A percentile compares a stretch with the other conserved stretches of the same genome.
Conservation (phyloP, 768 basidiomycete species). For the Lanmaoa pseudosensibilis region DNA sequence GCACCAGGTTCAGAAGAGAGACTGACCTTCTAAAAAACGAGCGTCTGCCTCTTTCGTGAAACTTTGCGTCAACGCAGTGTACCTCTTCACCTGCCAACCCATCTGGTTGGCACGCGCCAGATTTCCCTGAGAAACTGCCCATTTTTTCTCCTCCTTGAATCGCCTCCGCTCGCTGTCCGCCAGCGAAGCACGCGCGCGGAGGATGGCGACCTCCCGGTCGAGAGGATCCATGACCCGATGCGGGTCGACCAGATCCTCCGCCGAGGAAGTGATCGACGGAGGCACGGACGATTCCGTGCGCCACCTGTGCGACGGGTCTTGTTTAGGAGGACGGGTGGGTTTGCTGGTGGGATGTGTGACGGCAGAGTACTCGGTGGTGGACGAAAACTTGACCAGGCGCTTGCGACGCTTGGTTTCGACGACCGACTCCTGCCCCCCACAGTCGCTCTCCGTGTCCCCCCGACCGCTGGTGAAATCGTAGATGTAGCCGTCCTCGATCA, state of each 20-base stretch:
- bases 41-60: constrained; percentile 77
- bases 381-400: constrained; percentile 48
- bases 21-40: constrained; percentile 61
- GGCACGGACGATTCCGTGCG: constrained; percentile 35
- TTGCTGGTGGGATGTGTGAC: constrained; percentile 18
- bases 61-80: constrained; percentile 76
- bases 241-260: constrained; percentile 63
- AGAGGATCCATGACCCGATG: constrained; percentile 57
- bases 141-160: constrained; percentile 84
- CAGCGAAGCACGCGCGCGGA: constrained; percentile 74
- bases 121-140: constrained; percentile 82
- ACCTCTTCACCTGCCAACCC: constrained; percentile 82
- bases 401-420: constrained; percentile 34
- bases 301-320: constrained; percentile 32
- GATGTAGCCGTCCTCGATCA: constrained; percentile 51
- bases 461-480: constrained; percentile 27
- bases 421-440: constrained; percentile 7
- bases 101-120: constrained; percentile 71
- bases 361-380: constrained; percentile 35
- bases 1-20: not conserved
- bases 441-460: constrained; percentile 25
- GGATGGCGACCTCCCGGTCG: constrained; percentile 72
- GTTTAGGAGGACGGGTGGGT: constrained; percentile 29
- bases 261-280: constrained; percentile 67
- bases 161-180: constrained; percentile 82